Conservation (phyloP, 2,329 filamentous ascomycete genomes). For the Pseudocercospora crystallina region DNA sequence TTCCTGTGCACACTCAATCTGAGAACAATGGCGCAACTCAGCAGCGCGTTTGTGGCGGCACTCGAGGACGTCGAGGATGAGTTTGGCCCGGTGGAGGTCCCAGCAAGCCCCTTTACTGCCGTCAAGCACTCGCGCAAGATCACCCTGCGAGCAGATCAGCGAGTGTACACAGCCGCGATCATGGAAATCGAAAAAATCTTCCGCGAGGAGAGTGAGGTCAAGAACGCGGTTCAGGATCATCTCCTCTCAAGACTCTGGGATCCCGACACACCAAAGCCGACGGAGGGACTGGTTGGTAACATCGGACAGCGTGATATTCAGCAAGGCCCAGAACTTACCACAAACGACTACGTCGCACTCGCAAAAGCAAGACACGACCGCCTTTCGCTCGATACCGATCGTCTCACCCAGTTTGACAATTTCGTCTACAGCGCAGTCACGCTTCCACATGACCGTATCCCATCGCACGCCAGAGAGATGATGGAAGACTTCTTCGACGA, state of each 20-base stretch:
- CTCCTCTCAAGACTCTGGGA: background rate
- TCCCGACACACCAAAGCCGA: conserved; percentile 3
- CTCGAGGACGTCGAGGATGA: background rate
- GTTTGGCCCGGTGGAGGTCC: background rate
- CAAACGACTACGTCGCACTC: conserved; percentile 3
- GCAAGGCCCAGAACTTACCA: conserved; percentile 3
- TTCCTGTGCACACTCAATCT: no score
- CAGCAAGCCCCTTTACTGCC: background rate
- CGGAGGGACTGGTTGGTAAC: background rate
- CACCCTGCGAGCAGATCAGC: background rate
- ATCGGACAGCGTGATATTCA: background rate
- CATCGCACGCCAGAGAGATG: conserved; percentile 11
- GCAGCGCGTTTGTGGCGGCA: background rate
- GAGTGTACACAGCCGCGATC: background rate
- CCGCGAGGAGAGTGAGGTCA: conserved; percentile 6
- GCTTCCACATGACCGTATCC: background rate
- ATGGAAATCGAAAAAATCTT: conserved; percentile 2
- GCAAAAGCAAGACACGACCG: background rate
- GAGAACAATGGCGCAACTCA: no score
- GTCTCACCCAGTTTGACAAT: conserved; percentile 2
- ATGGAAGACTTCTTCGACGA: conserved; percentile 15
- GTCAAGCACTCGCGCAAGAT: conserved; percentile 3
- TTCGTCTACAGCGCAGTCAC: background rate
- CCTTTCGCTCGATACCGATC: conserved; percentile 10
- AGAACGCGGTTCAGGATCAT: conserved; percentile 7